Evolutionary conservation across 2,329 filamentous ascomycete genomes (phyloP), one percentile per base, ranked within the genome.

Genomic region (Microascus cirrosus): DNA sequence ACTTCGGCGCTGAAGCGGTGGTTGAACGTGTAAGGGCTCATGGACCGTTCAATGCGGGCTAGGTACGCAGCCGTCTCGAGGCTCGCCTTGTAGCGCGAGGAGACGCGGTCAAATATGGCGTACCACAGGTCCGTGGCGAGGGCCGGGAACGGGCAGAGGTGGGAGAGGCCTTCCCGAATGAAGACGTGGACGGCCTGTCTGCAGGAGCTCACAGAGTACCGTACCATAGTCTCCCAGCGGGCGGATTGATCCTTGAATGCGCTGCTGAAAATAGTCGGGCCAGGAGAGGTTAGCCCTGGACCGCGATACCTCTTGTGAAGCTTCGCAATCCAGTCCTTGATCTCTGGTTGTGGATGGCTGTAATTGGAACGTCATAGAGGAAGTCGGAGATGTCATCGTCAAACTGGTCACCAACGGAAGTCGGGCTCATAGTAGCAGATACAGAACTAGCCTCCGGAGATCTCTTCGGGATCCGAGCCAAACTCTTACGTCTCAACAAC

Each of bases 21-120:
- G 54, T 67, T 69, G 0, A 70, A 63, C 2, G 69, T 71, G 54
- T 66, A 70, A 1, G 68, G 65, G 12, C 64, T 61, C 42, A 61
- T 56, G 18, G 64, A 57, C 3, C 64, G 64, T 56, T 71, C 69
- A 4, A 69, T 60, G 1, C 60, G 35, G 1, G 67, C 62, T 0
- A 71, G 61, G 6, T 66, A 61, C 1, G 55, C 59, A 2, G 64
- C 65, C 35, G 65, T 64, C 12, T 58, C 36, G 48, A 69, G 62
- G 2, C 63, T 62, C 2, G 5, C 28, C 52, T 61, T 54, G 58
- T 71, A 71, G 0, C 63, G 58, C 3, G 58, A 54, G 10, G 67
- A 13, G 1, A 68, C 22, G 0, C 58, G 56, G 1, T 67, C 63
- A 24, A 63, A 36, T 0, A 70, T 60, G 3, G 59, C 57, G 0